Evolutionary conservation across 768 basidiomycete species (phyloP).

Genomic region (Agaricus blazei): DNA sequence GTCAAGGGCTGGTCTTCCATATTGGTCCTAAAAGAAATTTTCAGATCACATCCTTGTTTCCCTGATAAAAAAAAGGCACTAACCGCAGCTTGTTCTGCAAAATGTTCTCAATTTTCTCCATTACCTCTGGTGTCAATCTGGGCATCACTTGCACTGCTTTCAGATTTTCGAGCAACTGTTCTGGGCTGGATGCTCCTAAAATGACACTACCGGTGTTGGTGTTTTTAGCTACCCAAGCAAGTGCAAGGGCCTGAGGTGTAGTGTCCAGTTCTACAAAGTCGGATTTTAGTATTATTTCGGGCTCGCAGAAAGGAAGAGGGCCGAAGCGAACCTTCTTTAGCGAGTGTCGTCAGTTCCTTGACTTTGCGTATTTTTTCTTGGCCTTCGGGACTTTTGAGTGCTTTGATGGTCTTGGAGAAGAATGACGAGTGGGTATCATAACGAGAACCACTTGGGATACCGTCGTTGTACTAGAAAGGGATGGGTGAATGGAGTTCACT

Average conservation of each 20-base stretch:
- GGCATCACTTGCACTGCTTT: conserved; percentile 68
- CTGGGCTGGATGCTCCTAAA: conserved; percentile 57
- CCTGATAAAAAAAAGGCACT: conserved; percentile 11
- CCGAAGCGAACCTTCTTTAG: conserved; percentile 40
- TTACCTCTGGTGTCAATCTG: conserved; percentile 61
- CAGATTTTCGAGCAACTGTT: conserved; percentile 63
- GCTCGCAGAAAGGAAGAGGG: background rate
- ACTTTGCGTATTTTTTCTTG: conserved; percentile 68
- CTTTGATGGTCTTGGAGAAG: conserved; percentile 50
- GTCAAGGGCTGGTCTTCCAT: conserved; percentile 5
- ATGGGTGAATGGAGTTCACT: background rate
- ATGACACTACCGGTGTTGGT: conserved; percentile 64
- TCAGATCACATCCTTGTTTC: background rate
- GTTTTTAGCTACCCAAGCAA: conserved; percentile 72
- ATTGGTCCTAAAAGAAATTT: background rate
- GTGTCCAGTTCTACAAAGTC: conserved; percentile 47
- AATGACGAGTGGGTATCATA: conserved; percentile 51
- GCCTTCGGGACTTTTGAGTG: conserved; percentile 55
- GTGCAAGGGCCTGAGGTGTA: conserved; percentile 59
- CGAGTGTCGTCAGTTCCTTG: conserved; percentile 57
- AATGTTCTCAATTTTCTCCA: conserved; percentile 65
- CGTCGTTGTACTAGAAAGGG: conserved; percentile 57
- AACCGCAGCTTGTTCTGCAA: conserved; percentile 48
- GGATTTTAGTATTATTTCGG: background rate
- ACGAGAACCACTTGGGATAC: conserved; percentile 70